Evolutionary conservation across 257 asterid genomes (phyloP), one percentile per base, ranked within the genome.

Genomic region (Echium plantagineum): DNA sequence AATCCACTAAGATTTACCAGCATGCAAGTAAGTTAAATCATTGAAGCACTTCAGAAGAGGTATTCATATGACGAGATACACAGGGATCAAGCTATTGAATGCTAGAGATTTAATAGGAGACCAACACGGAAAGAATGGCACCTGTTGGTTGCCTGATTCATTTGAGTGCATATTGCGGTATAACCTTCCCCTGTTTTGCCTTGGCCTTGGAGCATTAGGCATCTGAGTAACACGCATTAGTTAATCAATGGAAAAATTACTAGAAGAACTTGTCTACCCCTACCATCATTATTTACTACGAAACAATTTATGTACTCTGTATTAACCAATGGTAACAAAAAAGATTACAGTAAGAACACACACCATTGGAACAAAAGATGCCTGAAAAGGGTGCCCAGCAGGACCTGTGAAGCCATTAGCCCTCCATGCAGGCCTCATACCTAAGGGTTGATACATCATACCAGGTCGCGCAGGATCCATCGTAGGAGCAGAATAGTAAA

Each of bases 391-490:
- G 57, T 85, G 77, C 66, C 79, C 74, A 26, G 74, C 63, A 51
- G 78, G 72, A 74, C 76, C 75, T 55, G 76, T 30, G 61, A 77
- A 80, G 67, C 76, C 83, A 69, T 74, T 75, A 48, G 80, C 64
- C 69, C 94, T 74, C 97, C 97, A 90, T 57, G 77, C 77, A n/a
- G 83, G 85, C 73, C 85, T 79, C 57, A 79, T 69, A 56, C 80
- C 81, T 38, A 79, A 59, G 31, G 84, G 82, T 74, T 72, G 94
- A 75, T 76, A 81, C 76, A 85, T 71, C 38, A 79, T 46, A 22
- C 77, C 78, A 21, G 87, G 81, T 67, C 59, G 81, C 60, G 78
- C 77, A 69, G 89, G 66, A 66, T 78, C 79, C 66, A 78, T 71
- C 58, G 83, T 78, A 19, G 85, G 77, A 22, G 76, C 53, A 8